Evolutionary conservation across 345 rosid genomes (phyloP).

Genomic region (Salix brachista): DNA sequence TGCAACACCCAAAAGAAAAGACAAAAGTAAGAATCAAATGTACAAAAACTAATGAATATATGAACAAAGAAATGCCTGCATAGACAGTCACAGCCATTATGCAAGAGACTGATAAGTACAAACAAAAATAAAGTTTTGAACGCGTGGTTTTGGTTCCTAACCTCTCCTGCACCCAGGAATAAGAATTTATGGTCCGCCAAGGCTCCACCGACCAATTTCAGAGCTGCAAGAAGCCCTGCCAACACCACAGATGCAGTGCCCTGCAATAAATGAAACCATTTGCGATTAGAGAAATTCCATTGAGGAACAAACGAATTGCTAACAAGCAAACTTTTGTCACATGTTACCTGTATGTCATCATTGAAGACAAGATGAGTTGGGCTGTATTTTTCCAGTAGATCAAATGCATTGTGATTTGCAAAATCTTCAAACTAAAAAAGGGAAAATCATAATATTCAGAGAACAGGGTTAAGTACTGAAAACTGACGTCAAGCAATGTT

Average conservation of each 20-base stretch:
- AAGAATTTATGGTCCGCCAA: slow-evolving; percentile 77
- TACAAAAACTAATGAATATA: neutral
- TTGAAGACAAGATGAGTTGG: slow-evolving; percentile 87
- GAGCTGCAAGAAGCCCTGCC: slow-evolving; percentile 76
- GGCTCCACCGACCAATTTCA: slow-evolving; percentile 59
- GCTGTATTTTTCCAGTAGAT: slow-evolving; percentile 68
- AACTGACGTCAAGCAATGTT: neutral
- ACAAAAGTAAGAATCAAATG: slow-evolving; percentile 2
- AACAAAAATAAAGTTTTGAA: neutral
- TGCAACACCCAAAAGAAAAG: slow-evolving; percentile 25
- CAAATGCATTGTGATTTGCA: slow-evolving; percentile 94
- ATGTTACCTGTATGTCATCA: slow-evolving; percentile 81
- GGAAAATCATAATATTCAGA: neutral
- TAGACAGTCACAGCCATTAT: neutral
- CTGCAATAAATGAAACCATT: slow-evolving; percentile 31
- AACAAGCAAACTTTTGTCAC: neutral
- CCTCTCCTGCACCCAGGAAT: slow-evolving; percentile 98
- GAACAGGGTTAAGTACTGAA: neutral
- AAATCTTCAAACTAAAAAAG: slow-evolving; percentile 90
- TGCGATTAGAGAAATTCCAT: neutral
- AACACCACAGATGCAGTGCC: slow-evolving; percentile 96
- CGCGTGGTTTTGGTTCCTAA: slow-evolving; percentile 24
- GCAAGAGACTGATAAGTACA: neutral
- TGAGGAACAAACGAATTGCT: neutral
- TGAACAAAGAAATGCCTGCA: neutral